These are phyloP conservation scores for Xenoacremonium recifei DNA, from an alignment of 2,329 filamentous ascomycete species.

Conservation along the genomic window DNA sequence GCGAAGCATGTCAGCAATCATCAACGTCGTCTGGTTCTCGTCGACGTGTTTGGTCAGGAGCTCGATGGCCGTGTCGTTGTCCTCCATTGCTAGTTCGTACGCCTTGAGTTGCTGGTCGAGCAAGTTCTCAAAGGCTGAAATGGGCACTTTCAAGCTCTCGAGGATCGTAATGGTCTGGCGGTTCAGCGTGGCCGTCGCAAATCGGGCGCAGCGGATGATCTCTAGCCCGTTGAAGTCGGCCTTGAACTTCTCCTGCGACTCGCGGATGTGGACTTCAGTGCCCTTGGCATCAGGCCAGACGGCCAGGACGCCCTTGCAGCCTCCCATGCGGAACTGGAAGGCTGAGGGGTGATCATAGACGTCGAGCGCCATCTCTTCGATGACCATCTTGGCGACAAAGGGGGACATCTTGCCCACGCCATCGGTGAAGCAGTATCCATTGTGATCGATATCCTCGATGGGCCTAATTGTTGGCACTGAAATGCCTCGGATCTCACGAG, in stretches of 20 bases:
- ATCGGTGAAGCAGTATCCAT: conserved; percentile 78
- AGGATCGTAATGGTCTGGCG: conserved; percentile 88
- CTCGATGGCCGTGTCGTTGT: conserved; percentile 61
- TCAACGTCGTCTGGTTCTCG: conserved; percentile 76
- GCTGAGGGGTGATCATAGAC: conserved; percentile 67
- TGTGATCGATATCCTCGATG: conserved; percentile 69
- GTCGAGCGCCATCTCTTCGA: conserved; percentile 64
- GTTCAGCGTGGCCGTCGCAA: conserved; percentile 78
- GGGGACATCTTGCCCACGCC: conserved; percentile 90
- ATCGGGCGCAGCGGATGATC: conserved; percentile 78
- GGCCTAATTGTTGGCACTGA: conserved; percentile 56
- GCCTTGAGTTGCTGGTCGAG: conserved; percentile 65
- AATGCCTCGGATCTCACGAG: conserved; percentile 67
- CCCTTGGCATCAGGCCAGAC: conserved; percentile 67
- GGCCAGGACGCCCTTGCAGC: conserved; percentile 85
- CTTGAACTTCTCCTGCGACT: conserved; percentile 85
- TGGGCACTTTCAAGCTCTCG: conserved; percentile 70
- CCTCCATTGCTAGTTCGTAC: conserved; percentile 68
- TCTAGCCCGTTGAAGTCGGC: conserved; percentile 72
- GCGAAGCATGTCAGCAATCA: conserved; percentile 71
- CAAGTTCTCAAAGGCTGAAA: conserved; percentile 64
- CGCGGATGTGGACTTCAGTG: conserved; percentile 72
- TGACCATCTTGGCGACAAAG: conserved; percentile 72
- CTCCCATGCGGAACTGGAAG: conserved; percentile 89
- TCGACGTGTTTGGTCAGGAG: conserved; percentile 77